Base-by-base conservation (phyloP, 2,329 filamentous ascomycete genomes). In the Aspergillus oerlinghausenensis region DNA sequence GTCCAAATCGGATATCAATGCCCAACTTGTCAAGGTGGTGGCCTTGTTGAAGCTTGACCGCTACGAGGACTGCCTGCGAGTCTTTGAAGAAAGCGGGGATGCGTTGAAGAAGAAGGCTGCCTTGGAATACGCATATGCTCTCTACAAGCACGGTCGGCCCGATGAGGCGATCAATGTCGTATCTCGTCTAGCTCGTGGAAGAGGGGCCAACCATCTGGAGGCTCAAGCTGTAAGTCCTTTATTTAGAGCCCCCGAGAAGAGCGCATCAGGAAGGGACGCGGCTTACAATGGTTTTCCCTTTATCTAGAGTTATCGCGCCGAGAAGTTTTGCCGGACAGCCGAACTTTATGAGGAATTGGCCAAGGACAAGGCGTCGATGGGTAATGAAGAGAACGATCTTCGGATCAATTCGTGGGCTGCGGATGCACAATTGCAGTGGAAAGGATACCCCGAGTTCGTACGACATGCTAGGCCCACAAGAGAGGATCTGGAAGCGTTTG, bases 1-100 rank as follows among this genome's bases (percentile, higher is more conserved):
- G 57, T 81, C 80, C n/a, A 84, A 83, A 63, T 73, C 73, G 52
- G 82, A 87, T 63, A 45, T 78, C 26, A 75, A 82, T 43, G 81
- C 83, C 7, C 83, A 84, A 59, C 82, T 85, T 68, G 79, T 80
- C 54, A 84, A 84, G 66, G 76, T 79, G 1, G 79, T 87, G 43
- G 84, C 85, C 6, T 70, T 88, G 47, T 68, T 87, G 51, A 85
- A 87, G 65, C 76, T 87, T 42, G 85, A 88, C 63, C 82, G 84
- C 49, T 87, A 82, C 63, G 81, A 84, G 8, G 84, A 87, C 67
- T 82, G 83, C 17, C 68, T 86, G 49, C 77, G 79, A 28, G 77
- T 80, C 5, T 78, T 87, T 50, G 81, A 85, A 62, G 75, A 80
- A 25, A 77, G 73, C 50, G 81, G 81, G 23, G 77, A 82, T 60